Evolutionary conservation across 78 protist genomes (phyloP), one percentile per base, ranked within the genome.

Genomic region (Tieghemostelium lacteum): DNA sequence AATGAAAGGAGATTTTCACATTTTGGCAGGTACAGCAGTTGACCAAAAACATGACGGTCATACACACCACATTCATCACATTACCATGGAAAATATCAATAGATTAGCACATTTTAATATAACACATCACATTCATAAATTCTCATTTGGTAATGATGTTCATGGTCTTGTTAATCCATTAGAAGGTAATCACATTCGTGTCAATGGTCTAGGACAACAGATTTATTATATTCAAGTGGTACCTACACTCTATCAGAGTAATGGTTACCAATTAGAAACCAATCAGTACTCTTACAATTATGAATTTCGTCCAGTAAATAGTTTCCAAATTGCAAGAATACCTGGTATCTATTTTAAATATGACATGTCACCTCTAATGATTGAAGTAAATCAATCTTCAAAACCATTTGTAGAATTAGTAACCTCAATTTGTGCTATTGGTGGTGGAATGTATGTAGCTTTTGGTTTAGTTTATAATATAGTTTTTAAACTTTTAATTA

Each of bases 361-460:
- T 39, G 89, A 80, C 40, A 20, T 80, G n/a, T 40, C 64, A 7
- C 78, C 89, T 33, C 52, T 80, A 17, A 80, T 80, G 89, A 80
- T 80, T 31, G 89, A 80, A 31, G 89, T 80, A 33, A 64, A 80
- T 80, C 89, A 80, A 69, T 39, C 73, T 14, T 80, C 89, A 19
- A 80, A 80, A 80, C 89, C 89, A 39, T 57, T 80, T 22, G 49
- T 40, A 5, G 89, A 80, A 22, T 58, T 80, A n/a, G 40, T 80
- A 0, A 80, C 89, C 19, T 67, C 77, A 8, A 57, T 80, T 39
- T 80, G 89, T 39, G 89, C 89, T 3, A 80, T 80, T 7, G 89
- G 89, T 58, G 89, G 89, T 58, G 89, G 89, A 14, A 80, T 80
- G 89, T 80, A 80, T 31, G 89, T 80, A 22, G 89, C 42, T 8